Evolutionary conservation across 192 early-diverging fungal genomes (phyloP).

Genomic region (Mortierella hygrophila): DNA sequence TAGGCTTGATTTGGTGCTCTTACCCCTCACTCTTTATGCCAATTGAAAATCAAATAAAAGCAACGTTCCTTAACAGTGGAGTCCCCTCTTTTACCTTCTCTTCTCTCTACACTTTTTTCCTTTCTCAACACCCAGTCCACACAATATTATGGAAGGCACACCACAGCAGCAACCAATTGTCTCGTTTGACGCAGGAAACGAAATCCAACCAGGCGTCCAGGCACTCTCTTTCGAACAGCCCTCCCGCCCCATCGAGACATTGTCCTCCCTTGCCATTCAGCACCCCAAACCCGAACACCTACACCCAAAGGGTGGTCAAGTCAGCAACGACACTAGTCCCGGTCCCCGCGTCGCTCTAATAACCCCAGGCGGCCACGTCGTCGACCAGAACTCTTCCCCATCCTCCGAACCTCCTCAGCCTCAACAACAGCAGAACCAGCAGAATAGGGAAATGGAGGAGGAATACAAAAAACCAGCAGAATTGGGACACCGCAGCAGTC

Average conservation of each 20-base stretch:
- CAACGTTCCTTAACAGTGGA: neutral
- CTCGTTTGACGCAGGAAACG: neutral
- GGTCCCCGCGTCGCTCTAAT: neutral
- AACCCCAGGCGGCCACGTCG: neutral
- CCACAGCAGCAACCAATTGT: neutral
- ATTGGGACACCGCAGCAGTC: neutral
- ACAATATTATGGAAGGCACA: neutral
- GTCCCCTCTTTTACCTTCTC: too few relatives aligned
- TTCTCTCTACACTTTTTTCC: neutral
- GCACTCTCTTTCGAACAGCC: conserved; percentile 19
- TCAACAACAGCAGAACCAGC: neutral
- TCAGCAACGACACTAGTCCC: neutral
- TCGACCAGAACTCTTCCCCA: neutral
- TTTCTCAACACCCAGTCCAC: neutral
- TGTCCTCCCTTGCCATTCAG: neutral
- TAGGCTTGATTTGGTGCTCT: neutral
- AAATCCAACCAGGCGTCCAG: conserved; percentile 5
- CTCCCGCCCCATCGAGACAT: neutral
- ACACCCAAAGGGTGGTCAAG: neutral
- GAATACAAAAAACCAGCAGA: neutral
- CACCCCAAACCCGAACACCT: neutral
- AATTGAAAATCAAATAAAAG: neutral
- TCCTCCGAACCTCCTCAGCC: neutral
- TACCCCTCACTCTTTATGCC: neutral
- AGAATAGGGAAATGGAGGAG: neutral